These are phyloP conservation scores for Lentinula lateritia DNA, from an alignment of 768 basidiomycete species.

Conservation along the genomic window DNA sequence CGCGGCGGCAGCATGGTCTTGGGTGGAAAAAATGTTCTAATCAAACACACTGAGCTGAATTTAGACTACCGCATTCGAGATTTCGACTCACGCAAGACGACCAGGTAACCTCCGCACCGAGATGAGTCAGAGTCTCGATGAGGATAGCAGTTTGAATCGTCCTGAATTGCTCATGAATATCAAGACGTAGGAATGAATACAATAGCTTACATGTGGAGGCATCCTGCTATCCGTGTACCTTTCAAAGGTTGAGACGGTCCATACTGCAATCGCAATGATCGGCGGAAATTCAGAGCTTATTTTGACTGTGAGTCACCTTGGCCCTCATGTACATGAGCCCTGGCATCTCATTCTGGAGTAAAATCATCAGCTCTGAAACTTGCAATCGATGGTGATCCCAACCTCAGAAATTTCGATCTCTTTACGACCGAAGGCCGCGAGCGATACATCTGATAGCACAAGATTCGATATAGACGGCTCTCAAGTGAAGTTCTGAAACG, in stretches of 20 bases:
- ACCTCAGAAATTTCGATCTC: slow-evolving; percentile 99
- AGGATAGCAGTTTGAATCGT: slow-evolving; percentile 98
- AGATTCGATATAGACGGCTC: neutral
- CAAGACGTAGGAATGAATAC: neutral
- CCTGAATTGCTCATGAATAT: slow-evolving; percentile 41
- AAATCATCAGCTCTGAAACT: neutral
- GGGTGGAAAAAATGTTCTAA: slow-evolving; percentile 98
- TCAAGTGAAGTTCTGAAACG: slow-evolving; percentile 8
- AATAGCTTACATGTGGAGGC: slow-evolving; percentile 83
- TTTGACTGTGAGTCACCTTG: slow-evolving; percentile 47
- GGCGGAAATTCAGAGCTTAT: slow-evolving; percentile 12
- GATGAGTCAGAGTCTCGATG: slow-evolving; percentile 92
- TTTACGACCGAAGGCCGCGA: slow-evolving; percentile 99
- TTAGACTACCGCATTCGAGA: neutral
- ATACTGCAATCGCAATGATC: slow-evolving; percentile 44
- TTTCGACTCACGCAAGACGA: slow-evolving; percentile 79
- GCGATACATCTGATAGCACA: slow-evolving; percentile 67
- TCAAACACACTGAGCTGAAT: neutral
- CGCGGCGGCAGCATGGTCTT: slow-evolving; percentile 99
- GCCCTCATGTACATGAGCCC: slow-evolving; percentile 90
- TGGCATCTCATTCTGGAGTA: slow-evolving; percentile 80
- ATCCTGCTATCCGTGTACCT: slow-evolving; percentile 95
- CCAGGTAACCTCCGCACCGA: slow-evolving; percentile 98
- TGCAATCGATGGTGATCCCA: slow-evolving; percentile 12
- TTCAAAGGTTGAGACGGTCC: slow-evolving; percentile 77